A percentile compares a stretch with the other conserved stretches of the same genome.
Evolutionary conservation across 208 protist species (phyloP).

Genomic region (Acanthamoeba polyphaga): DNA sequence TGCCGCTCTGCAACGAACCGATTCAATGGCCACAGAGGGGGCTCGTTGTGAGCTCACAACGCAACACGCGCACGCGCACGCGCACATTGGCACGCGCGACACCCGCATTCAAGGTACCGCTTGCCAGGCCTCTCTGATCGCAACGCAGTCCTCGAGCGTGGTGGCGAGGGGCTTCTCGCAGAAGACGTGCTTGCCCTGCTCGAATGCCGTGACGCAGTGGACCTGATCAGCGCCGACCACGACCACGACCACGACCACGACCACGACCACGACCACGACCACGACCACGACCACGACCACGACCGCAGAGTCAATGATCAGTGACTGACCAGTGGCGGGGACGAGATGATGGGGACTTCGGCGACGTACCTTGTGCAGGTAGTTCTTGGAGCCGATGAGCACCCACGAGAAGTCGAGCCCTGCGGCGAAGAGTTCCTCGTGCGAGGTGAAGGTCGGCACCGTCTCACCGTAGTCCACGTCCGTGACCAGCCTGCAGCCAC

Average conservation of each 20-base stretch:
- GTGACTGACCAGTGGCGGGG: neutral
- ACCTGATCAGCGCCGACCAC: neutral
- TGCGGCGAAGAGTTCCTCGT: slow-evolving; percentile 22
- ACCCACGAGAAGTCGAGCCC: slow-evolving; percentile 64
- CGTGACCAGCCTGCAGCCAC: neutral
- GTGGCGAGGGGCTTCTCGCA: slow-evolving; percentile 69
- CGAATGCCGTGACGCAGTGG: slow-evolving; percentile 12
- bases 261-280: neutral
- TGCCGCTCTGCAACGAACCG: neutral
- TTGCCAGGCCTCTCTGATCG: slow-evolving; percentile 10
- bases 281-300: neutral
- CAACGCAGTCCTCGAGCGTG: slow-evolving; percentile 38
- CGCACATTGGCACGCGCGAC: too few species aligned
- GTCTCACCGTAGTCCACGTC: neutral
- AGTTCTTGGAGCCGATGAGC: slow-evolving; percentile 65
- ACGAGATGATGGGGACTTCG: too few species aligned
- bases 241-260: neutral
- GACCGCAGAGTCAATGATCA: neutral
- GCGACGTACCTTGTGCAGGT: neutral
- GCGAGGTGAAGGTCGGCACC: slow-evolving; percentile 32
- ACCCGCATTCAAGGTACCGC: neutral
- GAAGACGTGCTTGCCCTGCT: slow-evolving; percentile 69
- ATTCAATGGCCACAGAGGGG: neutral
- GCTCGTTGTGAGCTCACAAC: neutral
- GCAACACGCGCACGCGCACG: neutral